Percentiles rank a stretch among this genome's conserved stretches.
Evolutionary conservation across 768 basidiomycete genomes (phyloP).

Genomic region (Lyophyllum atratum): DNA sequence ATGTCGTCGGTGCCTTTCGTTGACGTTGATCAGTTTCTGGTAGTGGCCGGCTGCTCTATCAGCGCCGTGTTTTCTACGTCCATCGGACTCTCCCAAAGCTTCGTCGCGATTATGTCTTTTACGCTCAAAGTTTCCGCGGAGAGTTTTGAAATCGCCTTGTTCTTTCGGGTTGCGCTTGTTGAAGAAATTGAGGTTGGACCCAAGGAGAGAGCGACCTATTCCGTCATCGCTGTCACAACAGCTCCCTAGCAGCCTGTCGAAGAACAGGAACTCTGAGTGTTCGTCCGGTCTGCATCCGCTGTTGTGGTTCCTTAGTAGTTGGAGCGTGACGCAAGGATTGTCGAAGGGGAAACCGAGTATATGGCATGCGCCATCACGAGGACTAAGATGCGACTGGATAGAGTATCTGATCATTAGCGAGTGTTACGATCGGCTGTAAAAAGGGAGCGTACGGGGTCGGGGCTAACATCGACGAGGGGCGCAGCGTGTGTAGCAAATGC

Average conservation of each 20-base stretch:
- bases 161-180: background rate
- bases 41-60: too few relatives aligned
- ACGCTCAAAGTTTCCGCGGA: background rate
- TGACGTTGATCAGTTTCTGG: too few relatives aligned
- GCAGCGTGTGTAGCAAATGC: conserved; percentile 17
- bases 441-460: background rate
- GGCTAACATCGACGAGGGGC: conserved; percentile 13
- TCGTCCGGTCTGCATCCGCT: conserved; percentile 5
- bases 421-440: background rate
- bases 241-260: background rate
- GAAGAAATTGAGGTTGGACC: background rate
- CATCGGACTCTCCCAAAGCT: too few relatives aligned
- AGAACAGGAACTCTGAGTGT: background rate
- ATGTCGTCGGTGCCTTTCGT: too few relatives aligned
- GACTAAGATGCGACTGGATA: background rate
- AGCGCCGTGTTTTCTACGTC: too few relatives aligned
- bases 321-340: conserved; percentile 12
- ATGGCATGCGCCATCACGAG: background rate
- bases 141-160: background rate
- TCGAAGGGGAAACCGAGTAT: conserved; percentile 7
- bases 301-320: conserved; percentile 4
- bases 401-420: background rate
- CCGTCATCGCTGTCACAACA: background rate
- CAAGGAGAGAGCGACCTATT: background rate
- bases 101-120: background rate